These are phyloP conservation scores for Pestalotiopsis sp. DNA, from an alignment of 2,329 filamentous ascomycete species.

Conservation along the genomic window DNA sequence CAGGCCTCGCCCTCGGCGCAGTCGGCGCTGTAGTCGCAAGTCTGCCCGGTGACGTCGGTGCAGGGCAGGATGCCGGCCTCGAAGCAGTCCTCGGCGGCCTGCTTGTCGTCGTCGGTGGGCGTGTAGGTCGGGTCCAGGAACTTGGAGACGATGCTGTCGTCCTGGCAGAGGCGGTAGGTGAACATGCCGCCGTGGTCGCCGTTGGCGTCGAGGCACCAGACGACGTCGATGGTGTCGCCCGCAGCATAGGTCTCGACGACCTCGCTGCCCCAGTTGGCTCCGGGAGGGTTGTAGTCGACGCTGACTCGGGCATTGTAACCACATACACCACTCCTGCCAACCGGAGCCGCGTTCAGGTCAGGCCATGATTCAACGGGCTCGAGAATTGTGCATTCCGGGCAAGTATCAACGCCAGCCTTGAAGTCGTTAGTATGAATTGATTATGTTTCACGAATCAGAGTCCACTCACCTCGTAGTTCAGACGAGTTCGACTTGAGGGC, in stretches of 20 bases:
- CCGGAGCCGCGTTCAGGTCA: constrained; percentile 43
- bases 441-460: not conserved
- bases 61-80: constrained; percentile 47
- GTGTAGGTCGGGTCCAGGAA: constrained; percentile 48
- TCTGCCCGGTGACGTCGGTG: constrained; percentile 51
- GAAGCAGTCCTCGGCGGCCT: constrained; percentile 55
- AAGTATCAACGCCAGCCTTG: constrained; percentile 49
- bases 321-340: constrained; percentile 51
- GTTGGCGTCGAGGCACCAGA: constrained; percentile 59
- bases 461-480: constrained; percentile 41
- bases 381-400: constrained; percentile 56
- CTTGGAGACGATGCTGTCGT: constrained; percentile 52
- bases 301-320: constrained; percentile 55
- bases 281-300: constrained; percentile 54
- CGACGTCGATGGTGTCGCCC: constrained; percentile 48
- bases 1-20: constrained; percentile 45
- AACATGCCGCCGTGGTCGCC: constrained; percentile 61
- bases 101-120: constrained; percentile 53
- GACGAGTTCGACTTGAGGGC: constrained; percentile 44
- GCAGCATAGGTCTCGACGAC: constrained; percentile 45
- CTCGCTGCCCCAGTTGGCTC: constrained; percentile 42
- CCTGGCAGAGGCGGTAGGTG: constrained; percentile 53
- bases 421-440: not conserved
- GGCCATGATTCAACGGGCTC: constrained; percentile 55
- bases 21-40: constrained; percentile 50